Conservation (phyloP, 176 grass and related monocot genomes). For the Dendrocalamus sinicus region DNA sequence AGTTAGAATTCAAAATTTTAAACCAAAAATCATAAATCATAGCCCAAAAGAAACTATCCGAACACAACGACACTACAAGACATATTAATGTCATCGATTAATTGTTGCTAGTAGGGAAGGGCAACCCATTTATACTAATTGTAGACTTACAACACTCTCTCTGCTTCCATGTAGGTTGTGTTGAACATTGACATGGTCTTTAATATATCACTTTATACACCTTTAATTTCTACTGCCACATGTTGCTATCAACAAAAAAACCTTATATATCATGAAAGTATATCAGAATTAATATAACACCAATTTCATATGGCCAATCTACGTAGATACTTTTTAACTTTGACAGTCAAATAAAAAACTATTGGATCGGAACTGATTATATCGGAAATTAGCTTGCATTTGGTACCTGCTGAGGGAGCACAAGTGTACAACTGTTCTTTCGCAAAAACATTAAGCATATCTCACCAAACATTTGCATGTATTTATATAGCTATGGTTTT, state of each 20-base stretch:
- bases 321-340: neutral
- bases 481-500: neutral
- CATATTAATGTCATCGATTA: neutral
- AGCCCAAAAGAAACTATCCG: no score
- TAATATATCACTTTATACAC: no score
- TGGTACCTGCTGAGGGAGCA: neutral
- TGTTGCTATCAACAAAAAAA: no score
- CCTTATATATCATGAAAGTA: no score
- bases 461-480: neutral
- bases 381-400: neutral
- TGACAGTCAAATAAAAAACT: neutral
- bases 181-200: no score
- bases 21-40: no score
- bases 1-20: no score
- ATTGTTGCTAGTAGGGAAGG: neutral
- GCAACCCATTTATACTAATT: neutral
- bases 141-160: no score
- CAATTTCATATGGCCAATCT: no score
- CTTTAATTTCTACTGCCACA: no score
- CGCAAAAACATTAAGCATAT: neutral
- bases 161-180: no score
- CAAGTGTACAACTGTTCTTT: neutral
- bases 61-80: neutral
- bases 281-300: no score
- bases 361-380: neutral